These are phyloP conservation scores for Phytophthora pseudosyringae DNA, from an alignment of 352 stramenopile species.

Conservation along the genomic window DNA sequence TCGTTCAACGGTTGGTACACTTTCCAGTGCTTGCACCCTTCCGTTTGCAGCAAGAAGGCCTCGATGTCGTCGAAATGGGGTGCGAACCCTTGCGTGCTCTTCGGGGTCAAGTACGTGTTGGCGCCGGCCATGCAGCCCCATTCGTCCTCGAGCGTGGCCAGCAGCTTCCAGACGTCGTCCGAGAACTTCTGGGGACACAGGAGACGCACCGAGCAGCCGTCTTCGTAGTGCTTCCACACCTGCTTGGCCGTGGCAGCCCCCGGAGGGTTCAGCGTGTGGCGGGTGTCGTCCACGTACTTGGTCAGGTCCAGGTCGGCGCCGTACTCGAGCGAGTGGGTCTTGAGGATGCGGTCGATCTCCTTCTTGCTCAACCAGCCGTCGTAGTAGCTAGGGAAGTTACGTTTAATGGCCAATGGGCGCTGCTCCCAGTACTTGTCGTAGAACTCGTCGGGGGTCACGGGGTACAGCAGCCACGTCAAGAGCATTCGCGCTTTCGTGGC, in stretches of 20 bases:
- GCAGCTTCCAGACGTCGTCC: constrained; percentile 84
- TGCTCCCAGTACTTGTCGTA: constrained; percentile 95
- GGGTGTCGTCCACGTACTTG: constrained; percentile 87
- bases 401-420: constrained; percentile 88
- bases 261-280: constrained; percentile 71
- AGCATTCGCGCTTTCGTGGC: constrained; percentile 72
- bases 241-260: constrained; percentile 61
- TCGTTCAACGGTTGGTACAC: constrained; percentile 80
- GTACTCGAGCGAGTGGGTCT: constrained; percentile 81
- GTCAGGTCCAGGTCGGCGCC: constrained; percentile 87
- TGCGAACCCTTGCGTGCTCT: constrained; percentile 95
- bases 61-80: constrained; percentile 98
- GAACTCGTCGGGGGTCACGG: constrained; percentile 88
- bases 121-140: constrained; percentile 95
- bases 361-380: constrained; percentile 80
- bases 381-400: constrained; percentile 71
- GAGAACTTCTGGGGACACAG: constrained; percentile 95
- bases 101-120: constrained; percentile 95
- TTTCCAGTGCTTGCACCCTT: constrained; percentile 95
- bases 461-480: constrained; percentile 89
- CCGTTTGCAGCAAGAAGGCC: constrained; percentile 94
- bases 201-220: constrained; percentile 92
- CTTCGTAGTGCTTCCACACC: constrained; percentile 83
- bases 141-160: constrained; percentile 94
- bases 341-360: constrained; percentile 78